These are phyloP conservation scores for Fagopyrum homotropicum DNA, from an alignment of 148 eudicot genomes.

Conservation along the genomic window DNA sequence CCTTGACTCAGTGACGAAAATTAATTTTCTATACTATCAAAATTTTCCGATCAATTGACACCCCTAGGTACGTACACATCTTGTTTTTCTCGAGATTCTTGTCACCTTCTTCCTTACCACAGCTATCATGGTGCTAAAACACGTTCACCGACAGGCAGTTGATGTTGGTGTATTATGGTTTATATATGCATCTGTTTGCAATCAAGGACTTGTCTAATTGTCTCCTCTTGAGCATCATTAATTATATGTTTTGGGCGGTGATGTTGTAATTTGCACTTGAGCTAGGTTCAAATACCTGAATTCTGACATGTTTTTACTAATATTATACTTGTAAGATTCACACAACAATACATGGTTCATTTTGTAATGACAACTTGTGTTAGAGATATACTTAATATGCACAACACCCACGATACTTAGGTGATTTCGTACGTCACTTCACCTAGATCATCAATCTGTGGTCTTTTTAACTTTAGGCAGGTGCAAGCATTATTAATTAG, in stretches of 20 bases:
- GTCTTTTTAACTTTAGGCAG: too few relatives aligned
- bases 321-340: background rate
- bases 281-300: constrained; percentile 9
- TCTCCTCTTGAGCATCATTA: constrained; percentile 4
- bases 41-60: too few relatives aligned
- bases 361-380: background rate
- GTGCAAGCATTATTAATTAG: too few relatives aligned
- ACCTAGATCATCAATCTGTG: too few relatives aligned
- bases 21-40: too few relatives aligned
- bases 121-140: too few relatives aligned
- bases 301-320: background rate
- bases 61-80: too few relatives aligned
- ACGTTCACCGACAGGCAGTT: too few relatives aligned
- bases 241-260: background rate
- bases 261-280: background rate
- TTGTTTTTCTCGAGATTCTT: too few relatives aligned
- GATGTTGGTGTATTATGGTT: too few relatives aligned
- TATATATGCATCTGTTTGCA: background rate
- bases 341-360: background rate
- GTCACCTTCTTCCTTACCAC: too few relatives aligned
- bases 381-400: background rate
- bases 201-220: background rate
- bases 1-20: too few relatives aligned
- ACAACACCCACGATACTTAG: background rate
- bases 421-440: background rate